Evolutionary conservation across 202 grass and related monocot species (phyloP).

Genomic region (Tripidium arundinaceum): DNA sequence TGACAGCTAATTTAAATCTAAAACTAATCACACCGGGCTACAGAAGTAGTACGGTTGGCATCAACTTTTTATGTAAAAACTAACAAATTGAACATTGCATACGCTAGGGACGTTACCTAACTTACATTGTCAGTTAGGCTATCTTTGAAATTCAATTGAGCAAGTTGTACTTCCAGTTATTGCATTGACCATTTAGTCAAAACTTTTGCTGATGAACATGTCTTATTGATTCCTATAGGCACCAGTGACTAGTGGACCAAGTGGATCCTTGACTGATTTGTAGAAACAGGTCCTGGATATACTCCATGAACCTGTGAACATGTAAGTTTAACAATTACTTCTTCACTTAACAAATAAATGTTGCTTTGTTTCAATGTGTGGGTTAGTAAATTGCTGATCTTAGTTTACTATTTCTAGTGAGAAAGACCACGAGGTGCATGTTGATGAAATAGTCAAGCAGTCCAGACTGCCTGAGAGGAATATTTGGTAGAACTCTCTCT

Average conservation of each 20-base stretch:
- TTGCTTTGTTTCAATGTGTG: neutral
- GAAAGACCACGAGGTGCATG: conserved; percentile 72
- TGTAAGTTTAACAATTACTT: conserved; percentile 36
- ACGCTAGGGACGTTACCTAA: neutral
- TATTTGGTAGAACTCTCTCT: conserved; percentile 31
- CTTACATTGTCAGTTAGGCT: neutral
- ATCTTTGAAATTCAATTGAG: conserved; percentile 33
- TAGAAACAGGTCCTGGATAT: conserved; percentile 60
- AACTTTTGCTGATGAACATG: neutral
- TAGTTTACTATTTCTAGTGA: conserved; percentile 26
- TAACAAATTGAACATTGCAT: neutral
- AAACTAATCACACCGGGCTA: neutral
- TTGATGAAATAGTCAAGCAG: conserved; percentile 62
- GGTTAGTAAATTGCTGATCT: neutral
- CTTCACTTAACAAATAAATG: neutral
- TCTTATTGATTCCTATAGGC: conserved; percentile 28
- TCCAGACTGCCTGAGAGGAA: conserved; percentile 42
- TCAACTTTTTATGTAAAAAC: neutral
- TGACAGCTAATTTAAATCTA: neutral
- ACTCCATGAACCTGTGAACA: conserved; percentile 64
- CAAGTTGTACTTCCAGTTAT: conserved; percentile 12
- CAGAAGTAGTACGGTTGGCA: neutral
- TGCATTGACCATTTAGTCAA: neutral
- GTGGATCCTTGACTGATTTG: conserved; percentile 53
- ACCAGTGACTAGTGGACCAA: conserved; percentile 5